Percentiles rank a stretch among this genome's conserved stretches.
Evolutionary conservation across 2,329 filamentous ascomycete species (phyloP).

Genomic region (Ophiostoma tasmaniense): DNA sequence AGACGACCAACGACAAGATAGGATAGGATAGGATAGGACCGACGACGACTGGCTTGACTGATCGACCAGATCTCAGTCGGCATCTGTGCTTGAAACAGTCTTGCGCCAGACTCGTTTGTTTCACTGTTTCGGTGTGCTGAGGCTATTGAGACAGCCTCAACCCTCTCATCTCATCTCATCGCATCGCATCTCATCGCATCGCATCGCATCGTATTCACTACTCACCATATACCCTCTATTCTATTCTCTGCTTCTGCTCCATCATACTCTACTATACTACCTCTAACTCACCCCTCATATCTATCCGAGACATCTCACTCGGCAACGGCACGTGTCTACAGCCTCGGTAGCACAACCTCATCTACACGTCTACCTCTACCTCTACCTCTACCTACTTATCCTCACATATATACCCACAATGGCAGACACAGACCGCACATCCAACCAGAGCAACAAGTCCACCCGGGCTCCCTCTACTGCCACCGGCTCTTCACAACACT

Average conservation of each 20-base stretch:
- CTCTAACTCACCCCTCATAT: not conserved
- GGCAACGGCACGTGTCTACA: not conserved
- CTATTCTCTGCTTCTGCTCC: not conserved
- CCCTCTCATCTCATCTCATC: not conserved
- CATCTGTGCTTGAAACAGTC: not conserved
- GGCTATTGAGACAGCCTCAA: too few relatives aligned
- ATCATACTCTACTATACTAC: not conserved
- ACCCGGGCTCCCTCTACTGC: slow-evolving; percentile 47
- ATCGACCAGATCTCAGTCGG: not conserved
- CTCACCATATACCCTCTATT: not conserved
- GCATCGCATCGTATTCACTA: not conserved
- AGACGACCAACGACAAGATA: too few relatives aligned
- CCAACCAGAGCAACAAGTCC: slow-evolving; percentile 51
- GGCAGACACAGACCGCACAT: slow-evolving; percentile 40
- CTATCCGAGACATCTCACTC: not conserved
- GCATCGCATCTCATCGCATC: too few relatives aligned
- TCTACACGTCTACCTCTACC: not conserved
- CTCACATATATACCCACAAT: not conserved
- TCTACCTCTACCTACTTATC: not conserved
- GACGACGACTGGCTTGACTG: not conserved
- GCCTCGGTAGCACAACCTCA: not conserved
- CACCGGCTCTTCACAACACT: slow-evolving; percentile 49
- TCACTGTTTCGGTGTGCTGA: not conserved
- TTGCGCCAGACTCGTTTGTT: not conserved
- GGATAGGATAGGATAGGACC: too few relatives aligned